These are phyloP conservation scores for Tanacetum coccineum DNA, from an alignment of 129 eudicot genomes.

Conservation along the genomic window DNA sequence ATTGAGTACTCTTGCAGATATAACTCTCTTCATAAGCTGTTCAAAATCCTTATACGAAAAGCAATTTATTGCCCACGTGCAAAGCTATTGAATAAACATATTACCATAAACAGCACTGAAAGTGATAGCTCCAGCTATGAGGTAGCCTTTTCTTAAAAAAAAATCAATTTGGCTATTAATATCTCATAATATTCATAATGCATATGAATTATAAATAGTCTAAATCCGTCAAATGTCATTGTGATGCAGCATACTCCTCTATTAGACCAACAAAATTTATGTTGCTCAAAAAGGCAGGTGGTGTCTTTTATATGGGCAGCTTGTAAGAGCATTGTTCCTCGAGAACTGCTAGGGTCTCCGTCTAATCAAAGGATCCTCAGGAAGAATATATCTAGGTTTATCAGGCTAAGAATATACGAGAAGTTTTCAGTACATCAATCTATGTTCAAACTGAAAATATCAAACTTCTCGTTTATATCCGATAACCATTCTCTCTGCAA, in stretches of 20 bases:
- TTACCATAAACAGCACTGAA: slow-evolving; percentile 30
- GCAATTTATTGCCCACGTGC: slow-evolving; percentile 43
- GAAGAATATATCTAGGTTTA: slow-evolving; percentile 58
- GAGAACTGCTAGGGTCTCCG: slow-evolving; percentile 52
- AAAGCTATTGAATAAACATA: slow-evolving; percentile 62
- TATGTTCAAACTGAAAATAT: slow-evolving; percentile 47
- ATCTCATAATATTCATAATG: background rate
- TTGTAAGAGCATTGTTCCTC: slow-evolving; percentile 71
- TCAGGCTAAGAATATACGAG: slow-evolving; percentile 59
- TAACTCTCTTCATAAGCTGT: slow-evolving; percentile 60
- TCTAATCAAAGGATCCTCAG: slow-evolving; percentile 52
- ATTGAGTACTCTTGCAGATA: slow-evolving; percentile 44
- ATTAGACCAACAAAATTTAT: background rate
- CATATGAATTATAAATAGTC: background rate
- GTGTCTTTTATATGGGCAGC: slow-evolving; percentile 85
- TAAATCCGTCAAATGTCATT: background rate
- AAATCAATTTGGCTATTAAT: background rate
- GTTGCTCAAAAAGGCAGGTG: slow-evolving; percentile 57
- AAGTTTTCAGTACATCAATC: slow-evolving; percentile 72
- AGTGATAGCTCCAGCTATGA: slow-evolving; percentile 23
- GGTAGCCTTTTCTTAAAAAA: slow-evolving; percentile 35
- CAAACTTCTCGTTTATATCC: slow-evolving; percentile 50
- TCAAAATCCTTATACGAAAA: slow-evolving; percentile 53
- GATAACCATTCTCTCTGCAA: slow-evolving; percentile 34
- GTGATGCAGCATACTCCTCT: slow-evolving; percentile 17